Evolutionary conservation across 305 asterid genomes (phyloP).

Genomic region (Caryopteris hybrid): DNA sequence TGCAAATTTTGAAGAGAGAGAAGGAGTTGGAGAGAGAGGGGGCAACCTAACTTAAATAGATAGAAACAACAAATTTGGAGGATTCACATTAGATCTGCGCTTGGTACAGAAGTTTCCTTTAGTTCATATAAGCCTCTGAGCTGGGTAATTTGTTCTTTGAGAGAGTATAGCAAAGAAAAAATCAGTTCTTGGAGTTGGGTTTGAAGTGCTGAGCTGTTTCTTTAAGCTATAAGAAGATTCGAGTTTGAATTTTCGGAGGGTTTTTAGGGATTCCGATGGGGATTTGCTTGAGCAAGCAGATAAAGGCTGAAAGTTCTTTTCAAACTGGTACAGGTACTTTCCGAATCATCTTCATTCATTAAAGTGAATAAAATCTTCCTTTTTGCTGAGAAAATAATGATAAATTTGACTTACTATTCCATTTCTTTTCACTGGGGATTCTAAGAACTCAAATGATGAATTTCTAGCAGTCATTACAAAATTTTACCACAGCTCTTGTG

Average conservation of each 20-base stretch:
- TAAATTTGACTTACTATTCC: neutral
- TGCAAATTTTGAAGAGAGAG: slow-evolving; percentile 9
- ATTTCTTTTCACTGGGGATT: neutral
- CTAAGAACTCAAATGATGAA: neutral
- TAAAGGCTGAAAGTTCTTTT: slow-evolving; percentile 65
- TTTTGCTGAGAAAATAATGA: neutral
- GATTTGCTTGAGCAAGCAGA: slow-evolving; percentile 85
- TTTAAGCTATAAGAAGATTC: neutral
- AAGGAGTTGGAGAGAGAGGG: too few species aligned
- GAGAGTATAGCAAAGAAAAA: neutral
- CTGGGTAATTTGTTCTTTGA: neutral
- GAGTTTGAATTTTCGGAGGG: slow-evolving; percentile 12
- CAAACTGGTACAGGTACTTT: slow-evolving; percentile 41
- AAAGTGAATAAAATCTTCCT: slow-evolving; percentile 3
- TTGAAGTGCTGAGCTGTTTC: slow-evolving; percentile 9
- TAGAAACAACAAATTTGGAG: neutral
- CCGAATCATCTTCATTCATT: neutral
- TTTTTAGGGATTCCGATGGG: slow-evolving; percentile 51
- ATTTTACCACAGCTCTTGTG: neutral
- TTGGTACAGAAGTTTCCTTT: slow-evolving; percentile 9
- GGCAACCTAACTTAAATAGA: slow-evolving; percentile 25
- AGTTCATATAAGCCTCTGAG: slow-evolving; percentile 2
- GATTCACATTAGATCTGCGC: slow-evolving; percentile 49
- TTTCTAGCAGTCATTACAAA: neutral
- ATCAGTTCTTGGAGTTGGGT: slow-evolving; percentile 12